Evolutionary conservation across 441 rosid species (phyloP).

Genomic region (Aleurites moluccanus): DNA sequence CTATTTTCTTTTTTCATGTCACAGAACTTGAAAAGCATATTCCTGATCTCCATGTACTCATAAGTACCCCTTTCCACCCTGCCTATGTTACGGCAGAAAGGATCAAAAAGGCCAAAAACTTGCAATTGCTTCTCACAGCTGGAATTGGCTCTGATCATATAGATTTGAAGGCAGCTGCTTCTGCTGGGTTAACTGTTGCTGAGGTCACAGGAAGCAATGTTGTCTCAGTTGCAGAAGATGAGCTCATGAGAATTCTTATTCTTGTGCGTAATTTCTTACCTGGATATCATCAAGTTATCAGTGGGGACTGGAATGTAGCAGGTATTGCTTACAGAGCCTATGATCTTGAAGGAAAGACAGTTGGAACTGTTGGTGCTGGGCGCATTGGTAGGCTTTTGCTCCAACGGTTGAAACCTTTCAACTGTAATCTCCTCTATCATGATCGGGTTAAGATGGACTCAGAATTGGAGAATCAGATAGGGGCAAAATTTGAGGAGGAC

Average conservation of each 20-base stretch:
- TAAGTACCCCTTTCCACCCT: slow-evolving; percentile 92
- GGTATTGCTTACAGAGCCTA: slow-evolving; percentile 77
- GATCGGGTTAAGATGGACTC: slow-evolving; percentile 79
- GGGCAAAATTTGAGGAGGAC: slow-evolving; percentile 83
- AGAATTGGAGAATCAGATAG: slow-evolving; percentile 61
- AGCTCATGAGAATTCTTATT: slow-evolving; percentile 90
- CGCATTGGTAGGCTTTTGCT: slow-evolving; percentile 88
- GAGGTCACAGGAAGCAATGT: slow-evolving; percentile 95
- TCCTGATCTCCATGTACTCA: slow-evolving; percentile 84
- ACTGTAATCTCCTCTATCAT: slow-evolving; percentile 82
- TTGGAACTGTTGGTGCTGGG: slow-evolving; percentile 89
- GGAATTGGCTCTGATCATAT: slow-evolving; percentile 96
- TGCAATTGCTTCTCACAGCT: slow-evolving; percentile 89
- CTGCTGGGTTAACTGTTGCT: slow-evolving; percentile 89
- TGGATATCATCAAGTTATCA: slow-evolving; percentile 72
- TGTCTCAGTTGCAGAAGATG: slow-evolving; percentile 93
- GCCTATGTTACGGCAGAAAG: slow-evolving; percentile 90
- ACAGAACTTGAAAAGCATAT: slow-evolving; percentile 94
- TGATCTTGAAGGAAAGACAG: slow-evolving; percentile 93
- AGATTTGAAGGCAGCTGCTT: slow-evolving; percentile 84
- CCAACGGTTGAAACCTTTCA: slow-evolving; percentile 85
- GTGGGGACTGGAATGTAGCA: slow-evolving; percentile 92
- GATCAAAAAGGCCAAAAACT: slow-evolving; percentile 86
- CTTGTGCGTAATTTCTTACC: slow-evolving; percentile 85
- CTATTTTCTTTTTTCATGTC: neutral